Conservation (phyloP, 2,329 filamentous ascomycete genomes). For the Ceratocystis cubensis region DNA sequence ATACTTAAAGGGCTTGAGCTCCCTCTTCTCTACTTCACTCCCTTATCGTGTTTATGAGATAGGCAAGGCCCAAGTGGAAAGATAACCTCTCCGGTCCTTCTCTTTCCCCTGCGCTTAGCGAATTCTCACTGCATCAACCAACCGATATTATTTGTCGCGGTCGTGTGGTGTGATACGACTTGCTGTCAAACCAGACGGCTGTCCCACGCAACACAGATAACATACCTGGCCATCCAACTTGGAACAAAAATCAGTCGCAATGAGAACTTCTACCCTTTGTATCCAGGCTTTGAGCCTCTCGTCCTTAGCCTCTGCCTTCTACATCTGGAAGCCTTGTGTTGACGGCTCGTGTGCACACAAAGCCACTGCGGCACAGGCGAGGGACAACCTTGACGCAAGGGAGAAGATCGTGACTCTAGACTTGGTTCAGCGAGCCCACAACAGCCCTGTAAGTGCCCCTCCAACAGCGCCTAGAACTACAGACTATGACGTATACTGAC, state of each 20-base stretch:
- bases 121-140: too few species aligned
- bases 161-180: neutral
- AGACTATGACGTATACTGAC: constrained; percentile 17
- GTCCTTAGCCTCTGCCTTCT: constrained; percentile 19
- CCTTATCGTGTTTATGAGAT: too few species aligned
- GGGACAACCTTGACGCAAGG: neutral
- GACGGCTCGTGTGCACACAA: constrained; percentile 21
- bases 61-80: too few species aligned
- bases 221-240: neutral
- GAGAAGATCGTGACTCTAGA: constrained; percentile 12
- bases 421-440: constrained; percentile 13
- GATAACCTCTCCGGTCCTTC: too few species aligned
- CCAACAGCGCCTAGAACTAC: neutral
- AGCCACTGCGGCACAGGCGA: neutral
- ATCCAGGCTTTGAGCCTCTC: constrained; percentile 13
- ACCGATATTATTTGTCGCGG: too few species aligned
- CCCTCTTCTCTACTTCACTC: too few species aligned
- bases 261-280: constrained; percentile 13
- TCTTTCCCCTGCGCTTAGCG: too few species aligned
- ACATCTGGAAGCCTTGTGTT: constrained; percentile 21
- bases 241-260: neutral
- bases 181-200: neutral
- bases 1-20: too few species aligned
- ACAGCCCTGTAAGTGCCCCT: constrained; percentile 15
- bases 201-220: neutral